Base-by-base conservation (phyloP, 495 filamentous ascomycete species). In the Saxophila tyrrhenica region DNA sequence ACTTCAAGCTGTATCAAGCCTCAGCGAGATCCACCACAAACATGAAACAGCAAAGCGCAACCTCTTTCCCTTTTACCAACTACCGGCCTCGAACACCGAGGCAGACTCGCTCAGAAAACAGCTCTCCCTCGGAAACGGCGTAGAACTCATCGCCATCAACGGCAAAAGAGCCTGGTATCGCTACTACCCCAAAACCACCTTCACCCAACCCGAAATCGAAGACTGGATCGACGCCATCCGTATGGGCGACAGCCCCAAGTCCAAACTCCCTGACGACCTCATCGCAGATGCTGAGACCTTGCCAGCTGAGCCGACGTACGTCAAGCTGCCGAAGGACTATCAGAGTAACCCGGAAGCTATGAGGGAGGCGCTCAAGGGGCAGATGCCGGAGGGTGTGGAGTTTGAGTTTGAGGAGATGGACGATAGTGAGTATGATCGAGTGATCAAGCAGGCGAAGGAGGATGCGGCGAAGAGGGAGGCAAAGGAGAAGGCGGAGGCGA, bases 171-270 rank as follows among this genome's bases (percentile, higher is more conserved):
- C 80, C 21, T 97, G 92, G 94, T 94, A 82, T 77, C 81, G 85
- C 56, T 79, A 75, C 38, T 94, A 84, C 61, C 70, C 75, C 35
- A 25, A 49, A 0, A 70, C 72, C 3, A 77, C 82, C 21, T 63
- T 52, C 86, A 80, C 56, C 74, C 72, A 11, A 64, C 76, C 74
- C 29, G 74, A 75, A 10, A 69, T 97, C 35, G 88, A 94, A 67
- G 71, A 73, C 50, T 97, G 89, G 89, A 76, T 97, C 57, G 92
- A 98, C 66, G 78, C 76, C 2, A 87, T 96, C 58, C 79, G 85
- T 22, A 72, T 98, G 65, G 87, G 89, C 44, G 94, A 95, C 60
- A 84, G 85, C 5, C 66, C 75, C 20, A 95, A 90, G 75, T 76
- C 82, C 66, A 86, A 83, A 72, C 61, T 97, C 39, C 89, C 91